Percentiles rank a stretch among this genome's conserved stretches.
Conservation (phyloP, 139 green algal genomes). For the Chlorella sorokiniana region DNA sequence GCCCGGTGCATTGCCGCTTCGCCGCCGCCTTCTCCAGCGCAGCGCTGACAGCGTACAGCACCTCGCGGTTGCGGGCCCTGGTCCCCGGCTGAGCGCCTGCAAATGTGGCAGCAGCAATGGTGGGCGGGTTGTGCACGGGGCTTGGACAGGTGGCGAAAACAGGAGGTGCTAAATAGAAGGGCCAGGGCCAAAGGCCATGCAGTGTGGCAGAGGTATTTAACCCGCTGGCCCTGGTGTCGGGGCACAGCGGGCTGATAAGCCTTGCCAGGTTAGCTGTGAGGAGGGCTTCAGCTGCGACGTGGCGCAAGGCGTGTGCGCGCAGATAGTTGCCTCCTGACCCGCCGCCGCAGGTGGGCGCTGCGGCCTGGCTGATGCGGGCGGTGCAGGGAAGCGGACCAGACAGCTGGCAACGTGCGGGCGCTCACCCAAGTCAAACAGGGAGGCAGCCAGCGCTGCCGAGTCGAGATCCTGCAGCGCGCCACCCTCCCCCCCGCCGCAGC, state of each 20-base stretch:
- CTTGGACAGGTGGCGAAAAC: not conserved
- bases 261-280: constrained; percentile 27
- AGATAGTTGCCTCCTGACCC: constrained; percentile 56
- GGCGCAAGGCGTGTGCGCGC: not conserved
- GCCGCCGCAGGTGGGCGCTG: too few species aligned
- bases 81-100: constrained; percentile 51
- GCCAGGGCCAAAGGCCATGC: not conserved
- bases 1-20: not conserved
- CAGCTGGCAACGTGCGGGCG: not conserved
- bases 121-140: not conserved
- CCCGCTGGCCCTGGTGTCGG: constrained; percentile 25
- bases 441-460: constrained; percentile 43
- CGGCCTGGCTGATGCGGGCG: not conserved
- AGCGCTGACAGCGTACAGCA: constrained; percentile 64
- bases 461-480: constrained; percentile 47
- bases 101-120: not conserved
- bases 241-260: constrained; percentile 33
- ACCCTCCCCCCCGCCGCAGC: constrained; percentile 28
- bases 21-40: constrained; percentile 54
- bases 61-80: constrained; percentile 62
- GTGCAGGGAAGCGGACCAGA: not conserved
- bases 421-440: constrained; percentile 69
- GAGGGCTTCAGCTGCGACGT: constrained; percentile 42
- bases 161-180: not conserved
- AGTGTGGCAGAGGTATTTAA: constrained; percentile 48